Conservation (phyloP, 2,329 filamentous ascomycete species). For the Stagonosporopsis chrysanthemi region DNA sequence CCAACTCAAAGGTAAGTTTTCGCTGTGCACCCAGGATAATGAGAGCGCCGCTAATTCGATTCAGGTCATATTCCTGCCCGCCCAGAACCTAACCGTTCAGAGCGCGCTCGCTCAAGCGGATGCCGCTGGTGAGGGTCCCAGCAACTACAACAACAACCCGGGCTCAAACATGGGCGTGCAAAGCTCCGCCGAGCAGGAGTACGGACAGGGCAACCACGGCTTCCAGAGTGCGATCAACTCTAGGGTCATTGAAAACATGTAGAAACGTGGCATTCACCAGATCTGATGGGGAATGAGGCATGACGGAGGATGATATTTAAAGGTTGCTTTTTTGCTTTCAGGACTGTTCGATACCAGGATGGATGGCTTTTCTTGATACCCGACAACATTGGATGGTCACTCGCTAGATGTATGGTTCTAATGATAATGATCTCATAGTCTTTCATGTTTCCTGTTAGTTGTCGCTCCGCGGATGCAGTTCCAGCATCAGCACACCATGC, state of each 20-base stretch:
- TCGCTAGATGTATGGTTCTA: slow-evolving; percentile 9
- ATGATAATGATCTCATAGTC: not conserved
- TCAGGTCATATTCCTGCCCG: slow-evolving; percentile 17
- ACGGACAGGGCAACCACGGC: slow-evolving; percentile 56
- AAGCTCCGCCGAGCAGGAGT: slow-evolving; percentile 40
- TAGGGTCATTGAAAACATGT: slow-evolving; percentile 86
- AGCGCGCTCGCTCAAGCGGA: slow-evolving; percentile 60
- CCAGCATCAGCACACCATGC: no score
- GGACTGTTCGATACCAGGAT: slow-evolving; percentile 6
- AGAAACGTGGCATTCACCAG: slow-evolving; percentile 5
- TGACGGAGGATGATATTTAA: not conserved
- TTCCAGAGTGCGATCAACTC: slow-evolving; percentile 85
- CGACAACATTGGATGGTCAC: slow-evolving; percentile 8
- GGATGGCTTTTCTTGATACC: slow-evolving; percentile 19
- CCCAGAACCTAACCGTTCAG: slow-evolving; percentile 59
- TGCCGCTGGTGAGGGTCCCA: slow-evolving; percentile 63
- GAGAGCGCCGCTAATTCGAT: not conserved
- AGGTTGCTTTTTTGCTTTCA: slow-evolving; percentile 3
- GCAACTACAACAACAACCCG: slow-evolving; percentile 48
- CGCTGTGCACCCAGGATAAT: slow-evolving; percentile 46
- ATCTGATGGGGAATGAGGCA: not conserved
- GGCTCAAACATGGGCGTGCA: slow-evolving; percentile 21
- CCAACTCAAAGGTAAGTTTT: slow-evolving; percentile 84
- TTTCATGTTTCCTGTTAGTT: not conserved
- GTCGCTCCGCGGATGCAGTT: no score